These are phyloP conservation scores for Magnaporthiopsis incrustans DNA, from an alignment of 2,329 filamentous ascomycete species.

Conservation along the genomic window DNA sequence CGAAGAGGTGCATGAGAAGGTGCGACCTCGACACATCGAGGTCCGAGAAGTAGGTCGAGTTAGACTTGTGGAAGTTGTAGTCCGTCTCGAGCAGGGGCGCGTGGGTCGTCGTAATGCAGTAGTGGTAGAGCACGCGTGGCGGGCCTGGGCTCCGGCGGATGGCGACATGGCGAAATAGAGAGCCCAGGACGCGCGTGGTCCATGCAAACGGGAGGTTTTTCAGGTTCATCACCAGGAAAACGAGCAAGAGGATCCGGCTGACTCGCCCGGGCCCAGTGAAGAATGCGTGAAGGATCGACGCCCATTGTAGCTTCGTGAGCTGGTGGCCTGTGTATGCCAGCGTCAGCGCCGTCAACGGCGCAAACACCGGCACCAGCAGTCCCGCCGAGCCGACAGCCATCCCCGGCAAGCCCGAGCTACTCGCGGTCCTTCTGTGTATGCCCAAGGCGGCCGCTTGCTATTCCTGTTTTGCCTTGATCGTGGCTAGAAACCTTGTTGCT, in stretches of 20 bases:
- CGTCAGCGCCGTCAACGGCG: conserved; percentile 33
- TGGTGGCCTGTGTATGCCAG: conserved; percentile 34
- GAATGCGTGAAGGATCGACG: conserved; percentile 30
- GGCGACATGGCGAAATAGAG: conserved; percentile 24
- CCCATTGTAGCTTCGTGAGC: conserved; percentile 36
- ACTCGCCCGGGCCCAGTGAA: conserved; percentile 46
- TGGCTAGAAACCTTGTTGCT: not conserved
- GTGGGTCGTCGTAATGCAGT: conserved; percentile 21
- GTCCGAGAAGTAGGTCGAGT: conserved; percentile 74
- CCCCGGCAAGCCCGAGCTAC: not conserved
- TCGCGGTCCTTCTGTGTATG: not conserved
- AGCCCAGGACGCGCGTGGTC: conserved; percentile 49
- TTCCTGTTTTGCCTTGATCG: not conserved
- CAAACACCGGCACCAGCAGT: conserved; percentile 30
- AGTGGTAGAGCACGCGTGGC: conserved; percentile 27
- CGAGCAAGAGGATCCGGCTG: conserved; percentile 42
- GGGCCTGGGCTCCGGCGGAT: conserved; percentile 17
- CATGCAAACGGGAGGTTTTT: conserved; percentile 69
- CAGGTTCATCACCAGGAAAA: conserved; percentile 56
- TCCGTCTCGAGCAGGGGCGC: conserved; percentile 27
- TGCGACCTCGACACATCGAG: conserved; percentile 78
- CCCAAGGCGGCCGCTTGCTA: too few species aligned
- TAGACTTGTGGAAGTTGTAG: conserved; percentile 33
- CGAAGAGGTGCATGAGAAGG: conserved; percentile 62
- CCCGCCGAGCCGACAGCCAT: conserved; percentile 23